Evolutionary conservation across 208 protist genomes (phyloP).

Genomic region (Wallacemonas collosoma): DNA sequence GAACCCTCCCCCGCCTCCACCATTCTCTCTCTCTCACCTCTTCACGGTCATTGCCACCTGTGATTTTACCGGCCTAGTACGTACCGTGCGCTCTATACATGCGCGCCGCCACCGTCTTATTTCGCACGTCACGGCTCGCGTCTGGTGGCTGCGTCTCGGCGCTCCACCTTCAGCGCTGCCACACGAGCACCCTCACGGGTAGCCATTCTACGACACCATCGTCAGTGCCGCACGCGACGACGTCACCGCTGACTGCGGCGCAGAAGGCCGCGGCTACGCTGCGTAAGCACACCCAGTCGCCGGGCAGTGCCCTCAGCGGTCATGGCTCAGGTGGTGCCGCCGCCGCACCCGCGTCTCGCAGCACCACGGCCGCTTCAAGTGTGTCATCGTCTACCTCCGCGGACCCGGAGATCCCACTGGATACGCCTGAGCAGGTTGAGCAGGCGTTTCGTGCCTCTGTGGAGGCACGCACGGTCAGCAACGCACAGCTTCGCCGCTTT

Average conservation of each 20-base stretch:
- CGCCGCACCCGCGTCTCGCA: too few relatives aligned
- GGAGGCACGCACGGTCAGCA: slow-evolving; percentile 75
- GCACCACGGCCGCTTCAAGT: too few relatives aligned
- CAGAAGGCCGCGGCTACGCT: slow-evolving; percentile 6
- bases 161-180: background rate
- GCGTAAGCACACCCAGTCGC: background rate
- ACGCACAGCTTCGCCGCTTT: slow-evolving; percentile 72
- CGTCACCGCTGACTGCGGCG: background rate
- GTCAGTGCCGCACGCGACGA: background rate
- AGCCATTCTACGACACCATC: background rate
- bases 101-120: too few relatives aligned
- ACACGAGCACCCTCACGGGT: background rate
- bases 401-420: slow-evolving; percentile 12
- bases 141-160: background rate
- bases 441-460: slow-evolving; percentile 67
- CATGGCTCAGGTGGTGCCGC: too few relatives aligned
- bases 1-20: background rate
- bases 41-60: background rate
- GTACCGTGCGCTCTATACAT: too few relatives aligned
- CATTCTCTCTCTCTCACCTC: background rate
- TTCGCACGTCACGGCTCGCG: background rate
- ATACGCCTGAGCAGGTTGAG: slow-evolving; percentile 55
- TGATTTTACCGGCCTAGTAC: too few relatives aligned
- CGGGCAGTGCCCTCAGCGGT: background rate
- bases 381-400: too few relatives aligned